These are phyloP conservation scores for Pterocarpus macrocarpus DNA, from an alignment of 306 rosid genomes.

Conservation along the genomic window DNA sequence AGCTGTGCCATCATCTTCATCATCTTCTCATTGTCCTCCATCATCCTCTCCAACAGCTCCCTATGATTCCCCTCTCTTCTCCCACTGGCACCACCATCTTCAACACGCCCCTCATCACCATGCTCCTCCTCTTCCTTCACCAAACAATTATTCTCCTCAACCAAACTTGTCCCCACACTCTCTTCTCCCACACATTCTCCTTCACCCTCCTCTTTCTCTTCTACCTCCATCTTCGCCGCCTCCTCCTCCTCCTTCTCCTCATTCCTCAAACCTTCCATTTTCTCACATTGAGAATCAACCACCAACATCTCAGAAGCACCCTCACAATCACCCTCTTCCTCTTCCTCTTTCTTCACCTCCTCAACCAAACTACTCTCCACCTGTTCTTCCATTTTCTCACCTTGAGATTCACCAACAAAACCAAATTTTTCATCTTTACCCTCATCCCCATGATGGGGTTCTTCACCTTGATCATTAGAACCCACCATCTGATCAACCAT, in stretches of 20 bases:
- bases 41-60: slow-evolving; percentile 62
- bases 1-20: slow-evolving; percentile 66
- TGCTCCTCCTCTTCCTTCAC: slow-evolving; percentile 24
- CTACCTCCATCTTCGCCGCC: slow-evolving; percentile 18
- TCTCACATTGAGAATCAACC: not conserved
- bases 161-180: slow-evolving; percentile 27
- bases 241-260: slow-evolving; percentile 10
- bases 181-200: slow-evolving; percentile 41
- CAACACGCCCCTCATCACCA: not conserved
- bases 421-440: not conserved
- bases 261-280: not conserved
- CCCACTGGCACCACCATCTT: not conserved
- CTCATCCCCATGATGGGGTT: slow-evolving; percentile 4
- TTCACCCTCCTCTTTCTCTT: not conserved
- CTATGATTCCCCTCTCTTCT: slow-evolving; percentile 26
- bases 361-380: slow-evolving; percentile 6
- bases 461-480: not conserved
- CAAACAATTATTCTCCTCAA: slow-evolving; percentile 22
- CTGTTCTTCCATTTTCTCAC: slow-evolving; percentile 16
- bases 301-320: too few relatives aligned
- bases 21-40: slow-evolving; percentile 70
- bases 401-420: not conserved
- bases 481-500: slow-evolving; percentile 56
- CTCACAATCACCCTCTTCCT: not conserved
- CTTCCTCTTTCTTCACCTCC: slow-evolving; percentile 35